Evolutionary conservation across 2,329 filamentous ascomycete species (phyloP).

Genomic region (Venturia nashicola): DNA sequence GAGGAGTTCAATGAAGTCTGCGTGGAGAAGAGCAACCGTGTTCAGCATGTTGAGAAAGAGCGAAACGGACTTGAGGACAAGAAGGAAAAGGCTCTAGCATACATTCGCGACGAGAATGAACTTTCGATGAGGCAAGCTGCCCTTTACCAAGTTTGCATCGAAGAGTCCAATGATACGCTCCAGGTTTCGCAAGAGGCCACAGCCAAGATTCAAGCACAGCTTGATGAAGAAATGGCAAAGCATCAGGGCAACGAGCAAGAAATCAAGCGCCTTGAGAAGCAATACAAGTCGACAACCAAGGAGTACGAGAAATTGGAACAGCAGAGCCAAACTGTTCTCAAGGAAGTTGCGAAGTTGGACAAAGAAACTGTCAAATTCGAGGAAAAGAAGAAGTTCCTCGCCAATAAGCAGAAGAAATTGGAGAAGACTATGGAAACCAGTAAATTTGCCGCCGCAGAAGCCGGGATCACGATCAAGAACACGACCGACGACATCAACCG

Average conservation of each 20-base stretch:
- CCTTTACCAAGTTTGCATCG: slow-evolving; percentile 82
- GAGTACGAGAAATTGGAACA: slow-evolving; percentile 77
- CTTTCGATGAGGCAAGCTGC: slow-evolving; percentile 79
- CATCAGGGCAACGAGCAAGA: slow-evolving; percentile 80
- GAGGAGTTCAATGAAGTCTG: slow-evolving; percentile 91
- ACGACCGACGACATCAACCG: slow-evolving; percentile 68
- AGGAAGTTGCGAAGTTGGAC: slow-evolving; percentile 85
- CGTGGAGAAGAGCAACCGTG: slow-evolving; percentile 84
- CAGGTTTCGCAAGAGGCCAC: slow-evolving; percentile 82
- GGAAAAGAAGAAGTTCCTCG: slow-evolving; percentile 91
- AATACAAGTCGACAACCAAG: slow-evolving; percentile 70
- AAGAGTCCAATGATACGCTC: slow-evolving; percentile 81
- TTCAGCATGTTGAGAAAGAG: slow-evolving; percentile 97
- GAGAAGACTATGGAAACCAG: slow-evolving; percentile 76
- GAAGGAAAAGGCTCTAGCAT: slow-evolving; percentile 87
- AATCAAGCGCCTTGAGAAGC: slow-evolving; percentile 80
- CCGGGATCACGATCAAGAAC: slow-evolving; percentile 65
- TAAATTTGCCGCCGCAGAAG: slow-evolving; percentile 61
- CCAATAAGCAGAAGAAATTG: slow-evolving; percentile 84
- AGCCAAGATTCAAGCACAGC: slow-evolving; percentile 74
- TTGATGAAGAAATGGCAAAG: slow-evolving; percentile 80
- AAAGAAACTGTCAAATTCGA: slow-evolving; percentile 96
- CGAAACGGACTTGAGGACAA: slow-evolving; percentile 88
- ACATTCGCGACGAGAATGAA: slow-evolving; percentile 86
- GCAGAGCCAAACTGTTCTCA: slow-evolving; percentile 62